Percentiles rank a stretch among this genome's conserved stretches.
Evolutionary conservation across 768 basidiomycete genomes (phyloP).

Genomic region (Cystobasidium ongulense): DNA sequence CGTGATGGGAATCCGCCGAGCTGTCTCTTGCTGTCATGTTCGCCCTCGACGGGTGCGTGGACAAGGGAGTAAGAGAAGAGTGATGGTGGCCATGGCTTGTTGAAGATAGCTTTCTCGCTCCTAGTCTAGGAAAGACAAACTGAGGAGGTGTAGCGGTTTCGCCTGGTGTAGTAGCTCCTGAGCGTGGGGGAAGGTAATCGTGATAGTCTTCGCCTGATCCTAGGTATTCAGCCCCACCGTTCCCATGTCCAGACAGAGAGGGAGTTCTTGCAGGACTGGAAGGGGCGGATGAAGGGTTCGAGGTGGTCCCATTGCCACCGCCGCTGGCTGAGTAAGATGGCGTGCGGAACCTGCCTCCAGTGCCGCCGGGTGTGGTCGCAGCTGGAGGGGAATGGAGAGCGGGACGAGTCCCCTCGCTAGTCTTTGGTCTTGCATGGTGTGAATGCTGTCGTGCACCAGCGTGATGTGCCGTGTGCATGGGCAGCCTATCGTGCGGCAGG

Average conservation of each 20-base stretch:
- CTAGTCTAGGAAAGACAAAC: slow-evolving; percentile 39
- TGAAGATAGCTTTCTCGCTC: slow-evolving; percentile 2
- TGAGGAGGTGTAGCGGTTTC: slow-evolving; percentile 40
- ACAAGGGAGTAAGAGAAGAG: slow-evolving; percentile 2
- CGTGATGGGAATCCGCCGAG: slow-evolving; percentile 36
- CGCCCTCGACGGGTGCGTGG: background rate
- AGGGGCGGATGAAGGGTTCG: background rate
- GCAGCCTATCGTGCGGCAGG: background rate
- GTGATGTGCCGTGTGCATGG: background rate
- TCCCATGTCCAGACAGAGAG: background rate
- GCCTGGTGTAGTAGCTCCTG: slow-evolving; percentile 23
- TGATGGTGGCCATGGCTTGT: background rate
- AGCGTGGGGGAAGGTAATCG: slow-evolving; percentile 15
- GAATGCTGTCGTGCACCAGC: background rate
- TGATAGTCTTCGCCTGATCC: slow-evolving; percentile 32
- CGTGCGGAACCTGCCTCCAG: background rate
- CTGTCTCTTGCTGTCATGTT: slow-evolving; percentile 25
- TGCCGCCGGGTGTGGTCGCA: background rate
- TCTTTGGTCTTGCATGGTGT: background rate
- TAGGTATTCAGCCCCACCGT: slow-evolving; percentile 8
- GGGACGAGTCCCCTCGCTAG: background rate
- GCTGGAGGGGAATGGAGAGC: background rate
- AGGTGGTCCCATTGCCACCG: background rate
- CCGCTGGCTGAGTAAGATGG: background rate
- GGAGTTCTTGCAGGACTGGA: background rate